Conservation (phyloP, 2,329 filamentous ascomycete species). For the Colletotrichum agaves region DNA sequence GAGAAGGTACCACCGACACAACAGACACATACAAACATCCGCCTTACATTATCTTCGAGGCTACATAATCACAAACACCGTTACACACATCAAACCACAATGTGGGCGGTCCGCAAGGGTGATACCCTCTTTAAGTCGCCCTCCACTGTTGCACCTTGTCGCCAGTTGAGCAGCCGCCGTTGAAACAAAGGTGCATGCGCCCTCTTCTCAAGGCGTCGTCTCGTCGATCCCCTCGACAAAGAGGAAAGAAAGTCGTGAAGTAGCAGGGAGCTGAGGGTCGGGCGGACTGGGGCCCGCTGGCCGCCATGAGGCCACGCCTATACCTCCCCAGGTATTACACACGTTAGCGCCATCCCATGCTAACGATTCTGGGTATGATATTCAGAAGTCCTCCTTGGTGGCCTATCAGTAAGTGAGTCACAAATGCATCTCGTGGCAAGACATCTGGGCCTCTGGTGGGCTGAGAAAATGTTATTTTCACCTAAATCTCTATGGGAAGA, state of each 20-base stretch:
- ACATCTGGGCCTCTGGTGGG: too few relatives aligned
- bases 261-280: background rate
- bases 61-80: constrained; percentile 12
- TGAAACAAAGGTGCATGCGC: background rate
- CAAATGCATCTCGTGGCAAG: too few relatives aligned
- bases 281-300: background rate
- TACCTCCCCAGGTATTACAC: too few relatives aligned
- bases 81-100: constrained; percentile 11
- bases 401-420: too few relatives aligned
- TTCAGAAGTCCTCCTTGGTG: too few relatives aligned
- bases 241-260: background rate
- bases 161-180: background rate
- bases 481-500: too few relatives aligned
- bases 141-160: background rate
- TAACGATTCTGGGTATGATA: too few relatives aligned
- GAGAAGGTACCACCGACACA: background rate
- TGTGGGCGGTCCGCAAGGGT: background rate
- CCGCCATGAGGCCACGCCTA: too few relatives aligned
- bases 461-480: too few relatives aligned
- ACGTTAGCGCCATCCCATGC: too few relatives aligned
- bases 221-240: background rate
- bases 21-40: background rate
- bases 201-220: background rate
- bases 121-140: background rate
- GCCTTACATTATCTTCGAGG: background rate